Percentiles rank a stretch among this genome's conserved stretches.
phyloP scores from a whole-genome alignment of 2,329 filamentous ascomycete genomes.

The Fusarium pseudoanthophilum region DNA sequence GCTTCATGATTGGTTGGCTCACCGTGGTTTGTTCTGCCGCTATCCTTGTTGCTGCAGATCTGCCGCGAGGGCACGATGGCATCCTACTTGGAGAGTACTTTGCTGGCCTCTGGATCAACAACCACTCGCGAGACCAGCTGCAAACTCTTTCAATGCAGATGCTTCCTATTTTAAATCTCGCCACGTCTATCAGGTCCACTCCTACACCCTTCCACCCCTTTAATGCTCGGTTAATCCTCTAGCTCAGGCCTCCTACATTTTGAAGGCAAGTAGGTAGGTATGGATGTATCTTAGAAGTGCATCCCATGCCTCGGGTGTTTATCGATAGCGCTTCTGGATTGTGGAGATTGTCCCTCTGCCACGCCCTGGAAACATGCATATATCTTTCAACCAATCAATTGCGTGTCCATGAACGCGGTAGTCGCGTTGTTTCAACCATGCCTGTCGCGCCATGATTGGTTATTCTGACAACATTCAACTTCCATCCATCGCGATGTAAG shows the following conservation, averaged over 20 bases:
- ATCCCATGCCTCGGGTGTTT: slow-evolving; percentile 31
- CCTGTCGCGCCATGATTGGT: slow-evolving; percentile 34
- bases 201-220: background rate
- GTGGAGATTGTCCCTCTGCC: slow-evolving; percentile 23
- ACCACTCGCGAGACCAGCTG: slow-evolving; percentile 38
- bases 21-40: slow-evolving; percentile 8
- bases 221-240: slow-evolving; percentile 9
- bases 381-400: slow-evolving; percentile 33
- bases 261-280: background rate
- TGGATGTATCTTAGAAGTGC: slow-evolving; percentile 14
- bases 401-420: slow-evolving; percentile 39
- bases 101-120: slow-evolving; percentile 21
- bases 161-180: background rate
- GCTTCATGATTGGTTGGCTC: slow-evolving; percentile 31
- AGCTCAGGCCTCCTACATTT: slow-evolving; percentile 25
- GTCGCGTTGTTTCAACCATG: slow-evolving; percentile 38
- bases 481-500: slow-evolving; percentile 13
- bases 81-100: slow-evolving; percentile 38
- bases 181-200: background rate
- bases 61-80: slow-evolving; percentile 23
- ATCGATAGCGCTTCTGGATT: slow-evolving; percentile 45
- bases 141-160: slow-evolving; percentile 26
- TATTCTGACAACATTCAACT: slow-evolving; percentile 3
- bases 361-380: slow-evolving; percentile 35
- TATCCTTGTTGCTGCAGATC: slow-evolving; percentile 25